Evolutionary conservation across 306 rosid genomes (phyloP), one percentile per base, ranked within the genome.

Genomic region (Lathyrus aphaca): DNA sequence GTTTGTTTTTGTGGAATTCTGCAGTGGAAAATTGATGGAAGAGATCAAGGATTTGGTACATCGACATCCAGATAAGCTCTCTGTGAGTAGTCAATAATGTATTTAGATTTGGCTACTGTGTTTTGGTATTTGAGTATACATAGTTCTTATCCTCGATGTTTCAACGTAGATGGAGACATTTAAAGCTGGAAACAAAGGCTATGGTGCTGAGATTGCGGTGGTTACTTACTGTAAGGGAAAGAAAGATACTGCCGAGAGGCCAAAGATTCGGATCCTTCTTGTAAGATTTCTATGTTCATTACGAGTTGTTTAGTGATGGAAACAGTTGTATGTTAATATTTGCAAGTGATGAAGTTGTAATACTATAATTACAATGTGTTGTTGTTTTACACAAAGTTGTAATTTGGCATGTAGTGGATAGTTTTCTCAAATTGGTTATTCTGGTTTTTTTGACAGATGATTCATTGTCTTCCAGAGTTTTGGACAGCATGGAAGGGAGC

Each of bases 381-480:
- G 45, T 63, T 69, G 53, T 76, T 70, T 25, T 19, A 68, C 68
- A 69, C 53, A 45, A 46, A 76, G 60, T 23, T 74, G 51, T 70
- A 80, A 61, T 65, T 62, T 75, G 42, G 68, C 73, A 64, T 73
- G 83, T 80, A 88, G 89, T 63, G 83, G 74, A 69, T 82, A 83
- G 86, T 77, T 72, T 67, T 89, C 97, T 86, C 95, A 86, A 87
- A 82, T 84, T 87, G 86, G 89, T 85, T 85, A 88, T 87, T 84
- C 88, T 91, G 90, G 81, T 89, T 81, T 95, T 89, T 88, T 88
- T 94, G 99, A 95, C 99, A 95, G 99, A 95, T 89, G 91, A 89
- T 95, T 95, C 96, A 95, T 95, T 95, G 97, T 95, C 91, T 95
- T 91, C 97, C 99, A 95, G 99, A 95, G 99, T 95, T 95, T 95